Evolutionary conservation across 495 filamentous ascomycete species (phyloP), one percentile per base, ranked within the genome.

Genomic region (Podospora anserina): DNA sequence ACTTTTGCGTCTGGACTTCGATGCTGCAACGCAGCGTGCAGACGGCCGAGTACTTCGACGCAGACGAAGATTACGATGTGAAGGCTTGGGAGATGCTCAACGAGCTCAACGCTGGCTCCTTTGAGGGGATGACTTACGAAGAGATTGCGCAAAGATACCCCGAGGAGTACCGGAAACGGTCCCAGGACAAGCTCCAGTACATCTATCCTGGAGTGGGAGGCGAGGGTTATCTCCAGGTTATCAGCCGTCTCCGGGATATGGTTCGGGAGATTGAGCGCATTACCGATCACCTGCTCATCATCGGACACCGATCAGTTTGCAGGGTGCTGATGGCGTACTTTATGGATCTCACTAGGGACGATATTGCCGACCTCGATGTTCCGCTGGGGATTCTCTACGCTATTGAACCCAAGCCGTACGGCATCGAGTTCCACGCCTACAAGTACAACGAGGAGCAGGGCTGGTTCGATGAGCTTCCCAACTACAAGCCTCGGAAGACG

Each of bases 41-140:
- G 72, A 94, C 93, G 1, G 92, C 91, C 0, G 86, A 93, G 64
- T 88, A 89, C 74, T 99, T 98, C 78, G 82, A 86, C 34, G 90
- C 92, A 65, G 95, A 98, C 69, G 95, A 99, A n/a, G 92, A 97
- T 27, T 99, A 92, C 75, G 95, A 98, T 70, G 88, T 94, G 73
- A 99, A 99, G 82, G 88, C 96, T 72, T 97, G 96, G 92, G 91
- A 92, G 72, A 97, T 97, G 93, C 87, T 99, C 18, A 96, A 99
- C 73, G 95, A 99, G 76, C 89, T 99, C 54, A 92, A 97, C 74
- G 91, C 94, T 1, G 95, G 95, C 18, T 85, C 84, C 54, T 95
- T 97, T 83, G 95, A 99, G 78, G 94, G 95, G 39, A 84, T 97
- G 83, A 97, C 94, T 2, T 99, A 99, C 75, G 87, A 91, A 3